Percentiles rank a stretch among this genome's conserved stretches.
Conservation (phyloP, 805 yeast genomes). For the Barnettozyma populi region DNA sequence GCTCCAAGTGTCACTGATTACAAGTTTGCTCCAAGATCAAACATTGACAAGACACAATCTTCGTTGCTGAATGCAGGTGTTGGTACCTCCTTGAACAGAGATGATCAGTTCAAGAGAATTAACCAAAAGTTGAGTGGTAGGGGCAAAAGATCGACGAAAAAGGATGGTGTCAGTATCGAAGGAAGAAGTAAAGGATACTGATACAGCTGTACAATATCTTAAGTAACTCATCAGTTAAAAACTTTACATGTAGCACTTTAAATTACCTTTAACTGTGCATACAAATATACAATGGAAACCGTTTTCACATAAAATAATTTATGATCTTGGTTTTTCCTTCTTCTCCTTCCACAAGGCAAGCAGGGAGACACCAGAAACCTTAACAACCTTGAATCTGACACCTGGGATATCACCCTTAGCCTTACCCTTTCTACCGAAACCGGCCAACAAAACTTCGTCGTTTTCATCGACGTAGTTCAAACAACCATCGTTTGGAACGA, state of each 20-base stretch:
- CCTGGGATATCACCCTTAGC: constrained; percentile 99
- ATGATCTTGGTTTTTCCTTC: constrained; percentile 99
- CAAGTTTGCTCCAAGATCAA: constrained; percentile 83
- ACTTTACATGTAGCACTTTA: neutral
- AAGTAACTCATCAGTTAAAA: neutral
- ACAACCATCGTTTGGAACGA: constrained; percentile 99
- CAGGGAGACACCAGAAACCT: constrained; percentile 99
- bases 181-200: constrained; percentile 20
- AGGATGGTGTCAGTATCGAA: constrained; percentile 75
- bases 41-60: constrained; percentile 38
- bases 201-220: neutral
- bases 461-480: constrained; percentile 99
- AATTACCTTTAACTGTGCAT: constrained; percentile 23
- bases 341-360: constrained; percentile 99
- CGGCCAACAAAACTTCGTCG: constrained; percentile 99
- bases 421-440: constrained; percentile 99
- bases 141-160: constrained; percentile 32
- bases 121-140: constrained; percentile 36
- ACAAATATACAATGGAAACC: constrained; percentile 23
- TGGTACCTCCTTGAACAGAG: constrained; percentile 49
- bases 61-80: constrained; percentile 37
- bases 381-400: constrained; percentile 99
- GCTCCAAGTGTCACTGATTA: constrained; percentile 82
- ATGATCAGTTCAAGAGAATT: constrained; percentile 78
- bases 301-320: constrained; percentile 31